phyloP scores from a whole-genome alignment of 2,329 filamentous ascomycete genomes.

The Pezizomycotina sp. region DNA sequence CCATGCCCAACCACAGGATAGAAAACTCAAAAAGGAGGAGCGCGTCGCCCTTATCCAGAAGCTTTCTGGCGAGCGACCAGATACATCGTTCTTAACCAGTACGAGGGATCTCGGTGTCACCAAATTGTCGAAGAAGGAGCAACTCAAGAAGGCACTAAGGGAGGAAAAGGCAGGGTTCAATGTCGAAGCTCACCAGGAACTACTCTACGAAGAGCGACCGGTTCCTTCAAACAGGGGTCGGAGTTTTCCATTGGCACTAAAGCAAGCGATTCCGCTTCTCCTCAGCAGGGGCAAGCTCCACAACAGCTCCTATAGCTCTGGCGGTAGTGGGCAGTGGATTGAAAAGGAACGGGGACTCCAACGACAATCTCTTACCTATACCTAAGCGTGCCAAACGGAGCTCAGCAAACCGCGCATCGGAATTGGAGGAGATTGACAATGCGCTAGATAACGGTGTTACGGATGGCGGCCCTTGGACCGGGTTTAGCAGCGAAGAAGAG shows the following conservation, averaged over 20 bases:
- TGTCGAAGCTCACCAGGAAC: conserved; percentile 32
- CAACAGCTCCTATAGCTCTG: background rate
- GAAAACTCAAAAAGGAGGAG: conserved; percentile 86
- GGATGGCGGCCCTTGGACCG: conserved; percentile 26
- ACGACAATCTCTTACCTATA: conserved; percentile 61
- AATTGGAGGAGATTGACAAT: conserved; percentile 23
- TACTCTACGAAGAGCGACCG: conserved; percentile 37
- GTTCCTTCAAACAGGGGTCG: conserved; percentile 15
- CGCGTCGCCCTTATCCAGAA: conserved; percentile 70
- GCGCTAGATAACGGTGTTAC: conserved; percentile 19
- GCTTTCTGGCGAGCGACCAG: conserved; percentile 59
- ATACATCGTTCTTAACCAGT: conserved; percentile 66
- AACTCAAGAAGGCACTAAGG: conserved; percentile 44
- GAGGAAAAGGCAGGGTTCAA: conserved; percentile 48
- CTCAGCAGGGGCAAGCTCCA: background rate
- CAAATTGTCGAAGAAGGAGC: conserved; percentile 54
- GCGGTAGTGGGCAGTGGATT: conserved; percentile 52
- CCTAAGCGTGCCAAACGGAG: conserved; percentile 65
- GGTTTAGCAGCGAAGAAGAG: conserved; percentile 20
- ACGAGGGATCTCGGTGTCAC: conserved; percentile 58
- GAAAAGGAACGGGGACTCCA: conserved; percentile 69
- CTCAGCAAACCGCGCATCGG: conserved; percentile 30
- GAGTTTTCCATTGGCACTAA: conserved; percentile 4
- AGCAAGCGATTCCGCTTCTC: background rate
- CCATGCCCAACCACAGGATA: conserved; percentile 40